Evolutionary conservation across 768 basidiomycete genomes (phyloP).

Genomic region (Amanita muscaria): DNA sequence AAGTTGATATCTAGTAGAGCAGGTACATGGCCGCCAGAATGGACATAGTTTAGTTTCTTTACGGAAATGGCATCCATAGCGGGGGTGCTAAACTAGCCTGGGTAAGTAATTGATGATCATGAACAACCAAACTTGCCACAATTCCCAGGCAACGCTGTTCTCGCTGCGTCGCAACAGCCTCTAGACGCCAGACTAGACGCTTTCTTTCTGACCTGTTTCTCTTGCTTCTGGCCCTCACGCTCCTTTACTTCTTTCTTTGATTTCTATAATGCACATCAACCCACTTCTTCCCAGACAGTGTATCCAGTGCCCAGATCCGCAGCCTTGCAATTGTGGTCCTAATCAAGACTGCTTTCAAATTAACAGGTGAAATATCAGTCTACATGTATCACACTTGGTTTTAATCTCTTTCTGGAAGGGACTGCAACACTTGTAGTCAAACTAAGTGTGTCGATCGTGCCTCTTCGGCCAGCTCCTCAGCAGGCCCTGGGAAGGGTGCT

Average conservation of each 20-base stretch:
- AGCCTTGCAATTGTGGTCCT: constrained; percentile 46
- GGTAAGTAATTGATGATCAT: too few species aligned
- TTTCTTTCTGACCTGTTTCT: constrained; percentile 5
- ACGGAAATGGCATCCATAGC: constrained; percentile 31
- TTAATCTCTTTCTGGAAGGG: constrained; percentile 30
- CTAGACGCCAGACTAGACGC: neutral
- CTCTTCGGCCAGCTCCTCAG: constrained; percentile 17
- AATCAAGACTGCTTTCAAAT: constrained; percentile 53
- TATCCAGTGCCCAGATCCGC: constrained; percentile 39
- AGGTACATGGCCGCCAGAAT: constrained; percentile 31
- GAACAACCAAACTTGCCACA: constrained; percentile 1
- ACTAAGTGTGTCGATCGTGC: constrained; percentile 40
- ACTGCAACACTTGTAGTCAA: constrained; percentile 45
- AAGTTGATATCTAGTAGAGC: constrained; percentile 63
- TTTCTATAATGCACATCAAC: constrained; percentile 25
- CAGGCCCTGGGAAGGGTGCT: constrained; percentile 56
- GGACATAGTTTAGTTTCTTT: constrained; percentile 48
- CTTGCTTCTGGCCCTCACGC: constrained; percentile 12
- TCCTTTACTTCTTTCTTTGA: constrained; percentile 23
- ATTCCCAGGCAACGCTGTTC: constrained; percentile 15
- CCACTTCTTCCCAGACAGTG: constrained; percentile 38
- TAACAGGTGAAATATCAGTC: constrained; percentile 37
- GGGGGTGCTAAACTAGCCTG: too few species aligned
- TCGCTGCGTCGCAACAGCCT: constrained; percentile 7
- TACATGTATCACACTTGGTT: neutral